phyloP scores from a whole-genome alignment of 495 filamentous ascomycete species.

The Lepraria neglecta region DNA sequence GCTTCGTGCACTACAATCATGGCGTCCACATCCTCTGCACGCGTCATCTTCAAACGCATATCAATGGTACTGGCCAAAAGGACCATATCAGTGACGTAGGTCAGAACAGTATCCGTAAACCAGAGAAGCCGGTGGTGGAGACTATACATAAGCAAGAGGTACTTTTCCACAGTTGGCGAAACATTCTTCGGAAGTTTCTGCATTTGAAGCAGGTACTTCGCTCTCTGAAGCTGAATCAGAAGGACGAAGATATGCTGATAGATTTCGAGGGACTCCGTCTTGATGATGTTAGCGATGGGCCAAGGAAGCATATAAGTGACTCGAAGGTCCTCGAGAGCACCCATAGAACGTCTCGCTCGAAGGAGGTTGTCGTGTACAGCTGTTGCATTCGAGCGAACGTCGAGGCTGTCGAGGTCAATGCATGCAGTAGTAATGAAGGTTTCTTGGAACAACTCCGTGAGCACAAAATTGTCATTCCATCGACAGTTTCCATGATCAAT shows the following conservation, averaged over 20 bases:
- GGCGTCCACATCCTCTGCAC: conserved; percentile 67
- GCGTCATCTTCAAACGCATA: conserved; percentile 48
- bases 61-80: conserved; percentile 50
- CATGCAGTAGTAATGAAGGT: conserved; percentile 49
- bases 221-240: conserved; percentile 68
- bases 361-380: conserved; percentile 15
- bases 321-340: conserved; percentile 49
- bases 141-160: conserved; percentile 45
- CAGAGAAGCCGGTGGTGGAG: conserved; percentile 71
- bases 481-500: conserved; percentile 58
- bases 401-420: conserved; percentile 55
- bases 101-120: conserved; percentile 67
- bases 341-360: conserved; percentile 37
- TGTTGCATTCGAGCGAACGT: conserved; percentile 40
- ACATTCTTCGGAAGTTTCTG: conserved; percentile 35
- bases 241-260: conserved; percentile 71
- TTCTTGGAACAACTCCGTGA: conserved; percentile 72
- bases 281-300: conserved; percentile 80
- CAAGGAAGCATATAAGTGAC: conserved; percentile 65
- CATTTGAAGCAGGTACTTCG: conserved; percentile 60
- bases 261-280: conserved; percentile 47
- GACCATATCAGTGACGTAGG: conserved; percentile 68
- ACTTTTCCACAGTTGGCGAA: not conserved
- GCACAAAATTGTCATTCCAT: conserved; percentile 77
- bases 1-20: conserved; percentile 66